Evolutionary conservation across 1,284 basidiomycete species (phyloP).

Genomic region (Fomitiporia mediterranea): DNA sequence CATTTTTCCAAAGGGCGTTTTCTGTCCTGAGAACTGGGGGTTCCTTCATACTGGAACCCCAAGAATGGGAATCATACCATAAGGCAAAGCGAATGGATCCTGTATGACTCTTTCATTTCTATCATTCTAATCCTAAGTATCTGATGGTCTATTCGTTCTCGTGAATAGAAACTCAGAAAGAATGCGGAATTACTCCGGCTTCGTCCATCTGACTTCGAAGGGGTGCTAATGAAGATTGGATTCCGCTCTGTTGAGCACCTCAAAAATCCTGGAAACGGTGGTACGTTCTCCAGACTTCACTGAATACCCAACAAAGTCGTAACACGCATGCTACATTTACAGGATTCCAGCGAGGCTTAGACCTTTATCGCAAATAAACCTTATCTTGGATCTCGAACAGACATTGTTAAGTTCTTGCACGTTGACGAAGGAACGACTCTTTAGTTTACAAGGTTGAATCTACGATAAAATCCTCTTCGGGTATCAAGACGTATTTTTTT

Average conservation of each 20-base stretch:
- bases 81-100: constrained; percentile 67
- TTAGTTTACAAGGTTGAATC: too few relatives aligned
- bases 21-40: constrained; percentile 54
- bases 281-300: constrained; percentile 32
- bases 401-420: too few relatives aligned
- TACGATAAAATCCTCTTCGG: neutral
- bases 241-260: constrained; percentile 49
- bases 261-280: constrained; percentile 53
- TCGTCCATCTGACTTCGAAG: constrained; percentile 56
- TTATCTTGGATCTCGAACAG: too few relatives aligned
- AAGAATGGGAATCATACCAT: constrained; percentile 73
- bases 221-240: constrained; percentile 52
- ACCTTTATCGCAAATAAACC: constrained; percentile 36
- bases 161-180: constrained; percentile 49
- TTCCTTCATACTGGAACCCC: constrained; percentile 69
- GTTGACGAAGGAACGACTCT: too few relatives aligned
- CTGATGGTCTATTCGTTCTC: neutral
- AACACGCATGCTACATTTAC: neutral
- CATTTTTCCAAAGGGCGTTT: constrained; percentile 61
- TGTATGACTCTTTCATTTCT: constrained; percentile 31
- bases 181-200: constrained; percentile 50
- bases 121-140: neutral
- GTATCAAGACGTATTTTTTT: too few relatives aligned
- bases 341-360: constrained; percentile 48
- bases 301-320: neutral